Base-by-base conservation (phyloP, 371 early-diverging fungal genomes). In the Mucor plumbeus region DNA sequence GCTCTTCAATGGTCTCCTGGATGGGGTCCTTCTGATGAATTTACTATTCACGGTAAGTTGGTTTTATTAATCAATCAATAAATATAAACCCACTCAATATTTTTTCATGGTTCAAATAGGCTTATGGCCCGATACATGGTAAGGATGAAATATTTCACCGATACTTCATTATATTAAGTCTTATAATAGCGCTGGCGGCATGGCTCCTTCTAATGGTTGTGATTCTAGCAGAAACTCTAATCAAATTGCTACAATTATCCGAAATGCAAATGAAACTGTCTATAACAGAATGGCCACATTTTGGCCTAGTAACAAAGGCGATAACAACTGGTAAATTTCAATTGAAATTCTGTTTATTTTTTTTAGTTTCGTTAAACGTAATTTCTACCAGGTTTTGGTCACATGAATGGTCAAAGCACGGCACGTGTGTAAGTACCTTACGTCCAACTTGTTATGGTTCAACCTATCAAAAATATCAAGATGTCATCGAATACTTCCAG, bases 291-390 rank as follows among this genome's bases (percentile, higher is more conserved):
- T 93, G 90, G 74, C 81, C 70, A 87, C 80, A 5, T 89, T 86
- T 65, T 95, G 95, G 95, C 84, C 91, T 33, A 89, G 90, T 9
- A 86, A 90, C 74, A 87, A 81, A 58, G 89, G 89, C 47, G 78
- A 85, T 48, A 70, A 74, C 50, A 71, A 71, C 48, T 40, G 59
- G 67, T 63, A 66, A 7, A 35, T 44, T n/a, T 38, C 38, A 38
- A 38, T 11, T 7, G 38, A 38, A 7, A 38, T 1, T 9, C 38
- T 11, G 38, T 2, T 38, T 9, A 38, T 11, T 38, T 59, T 13
- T 38, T 21, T 21, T 38, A 59, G 21, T 19, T 17, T 38, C 15
- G 14, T 39, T 58, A 58, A n/a, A 36, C 9, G 3, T 19, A n/a
- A 9, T 10, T 26, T 33, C n/a, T n/a, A 66, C n/a, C 56, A 73